Conservation (phyloP, 2,329 filamentous ascomycete genomes). For the Epichloe gansuensis region DNA sequence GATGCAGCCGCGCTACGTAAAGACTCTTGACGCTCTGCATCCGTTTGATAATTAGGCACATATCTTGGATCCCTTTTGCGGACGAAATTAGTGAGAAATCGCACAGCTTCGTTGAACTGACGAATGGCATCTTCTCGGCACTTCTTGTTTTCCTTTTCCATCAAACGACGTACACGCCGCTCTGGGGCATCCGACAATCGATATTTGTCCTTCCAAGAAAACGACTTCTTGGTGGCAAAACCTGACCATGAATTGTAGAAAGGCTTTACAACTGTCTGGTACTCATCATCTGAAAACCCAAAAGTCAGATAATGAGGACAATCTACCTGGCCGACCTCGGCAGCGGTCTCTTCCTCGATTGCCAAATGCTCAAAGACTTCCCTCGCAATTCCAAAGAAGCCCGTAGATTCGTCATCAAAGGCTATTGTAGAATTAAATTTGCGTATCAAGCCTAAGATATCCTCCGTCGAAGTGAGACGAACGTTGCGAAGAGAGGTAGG, state of each 20-base stretch:
- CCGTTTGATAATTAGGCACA: constrained; percentile 61
- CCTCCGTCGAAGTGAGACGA: constrained; percentile 65
- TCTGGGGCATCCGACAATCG: constrained; percentile 78
- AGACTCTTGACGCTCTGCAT: constrained; percentile 67
- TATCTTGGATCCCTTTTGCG: constrained; percentile 86
- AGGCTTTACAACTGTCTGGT: constrained; percentile 61
- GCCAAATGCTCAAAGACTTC: constrained; percentile 71
- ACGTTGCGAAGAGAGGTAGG: constrained; percentile 55
- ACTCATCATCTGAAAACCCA: constrained; percentile 61
- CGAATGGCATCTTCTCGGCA: constrained; percentile 68
- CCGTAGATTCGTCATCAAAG: constrained; percentile 66
- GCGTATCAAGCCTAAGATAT: constrained; percentile 66
- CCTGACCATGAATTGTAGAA: constrained; percentile 76
- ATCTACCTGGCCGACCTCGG: constrained; percentile 52
- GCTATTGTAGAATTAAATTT: constrained; percentile 68
- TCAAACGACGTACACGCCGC: constrained; percentile 64
- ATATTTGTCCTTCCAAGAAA: constrained; percentile 82
- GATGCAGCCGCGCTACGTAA: constrained; percentile 68
- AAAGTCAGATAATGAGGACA: constrained; percentile 67
- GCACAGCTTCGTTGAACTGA: constrained; percentile 87
- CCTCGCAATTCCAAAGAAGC: constrained; percentile 74
- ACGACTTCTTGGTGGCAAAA: constrained; percentile 76
- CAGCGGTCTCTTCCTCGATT: constrained; percentile 65
- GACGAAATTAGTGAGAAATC: constrained; percentile 76
- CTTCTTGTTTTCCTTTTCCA: constrained; percentile 93